A percentile compares a stretch with the other conserved stretches of the same genome.
phyloP scores from a whole-genome alignment of 2,329 filamentous ascomycete genomes.

The Clonostachys sp. region DNA sequence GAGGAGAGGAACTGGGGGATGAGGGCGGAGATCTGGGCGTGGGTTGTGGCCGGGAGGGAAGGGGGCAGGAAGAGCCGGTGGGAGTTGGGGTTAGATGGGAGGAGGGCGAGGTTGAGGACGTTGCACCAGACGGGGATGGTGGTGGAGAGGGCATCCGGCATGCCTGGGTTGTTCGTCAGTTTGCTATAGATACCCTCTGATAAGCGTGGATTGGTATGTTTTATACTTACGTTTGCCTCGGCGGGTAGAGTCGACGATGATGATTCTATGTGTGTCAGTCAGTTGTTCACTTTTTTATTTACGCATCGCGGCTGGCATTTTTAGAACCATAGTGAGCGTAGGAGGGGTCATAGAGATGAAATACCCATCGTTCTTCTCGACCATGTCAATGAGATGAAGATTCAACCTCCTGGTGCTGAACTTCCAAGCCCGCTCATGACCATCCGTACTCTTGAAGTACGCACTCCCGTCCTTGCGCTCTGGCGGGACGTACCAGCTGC shows the following conservation, averaged over 20 bases:
- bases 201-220: not conserved
- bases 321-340: not conserved
- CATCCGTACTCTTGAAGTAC: constrained; percentile 98
- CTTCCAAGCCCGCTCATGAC: constrained; percentile 84
- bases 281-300: not conserved
- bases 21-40: constrained; percentile 68
- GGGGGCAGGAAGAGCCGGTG: constrained; percentile 66
- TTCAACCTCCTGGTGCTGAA: constrained; percentile 86
- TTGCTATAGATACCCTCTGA: not conserved
- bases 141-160: constrained; percentile 92
- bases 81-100: constrained; percentile 46
- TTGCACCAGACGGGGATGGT: constrained; percentile 92
- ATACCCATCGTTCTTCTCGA: constrained; percentile 58
- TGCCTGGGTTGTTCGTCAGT: constrained; percentile 41
- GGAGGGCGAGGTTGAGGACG: constrained; percentile 76
- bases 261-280: constrained; percentile 40
- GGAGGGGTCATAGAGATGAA: constrained; percentile 29
- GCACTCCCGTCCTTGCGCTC: constrained; percentile 64
- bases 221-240: constrained; percentile 69
- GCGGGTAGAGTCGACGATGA: constrained; percentile 90
- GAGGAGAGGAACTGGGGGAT: constrained; percentile 50
- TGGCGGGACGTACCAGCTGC: constrained; percentile 86
- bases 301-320: not conserved
- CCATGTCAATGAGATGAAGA: constrained; percentile 68
- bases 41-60: constrained; percentile 65